A percentile compares a stretch with the other conserved stretches of the same genome.
phyloP scores from a whole-genome alignment of 2,329 filamentous ascomycete genomes.

The Cladosporium phlei region DNA sequence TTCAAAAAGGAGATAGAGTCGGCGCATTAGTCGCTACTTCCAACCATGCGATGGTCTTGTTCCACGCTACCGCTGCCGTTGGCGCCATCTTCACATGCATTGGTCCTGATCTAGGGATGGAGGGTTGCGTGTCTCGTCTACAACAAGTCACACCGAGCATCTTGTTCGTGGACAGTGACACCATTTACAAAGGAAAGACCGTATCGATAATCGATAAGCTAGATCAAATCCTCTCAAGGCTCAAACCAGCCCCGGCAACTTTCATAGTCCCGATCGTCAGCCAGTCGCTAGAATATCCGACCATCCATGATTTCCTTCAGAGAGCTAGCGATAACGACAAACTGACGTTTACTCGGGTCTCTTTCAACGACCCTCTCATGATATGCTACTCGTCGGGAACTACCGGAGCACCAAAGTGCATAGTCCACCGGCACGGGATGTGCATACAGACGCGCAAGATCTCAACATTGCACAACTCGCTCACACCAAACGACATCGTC shows the following conservation, averaged over 20 bases:
- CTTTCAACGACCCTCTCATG: slow-evolving; percentile 40
- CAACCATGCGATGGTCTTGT: slow-evolving; percentile 39
- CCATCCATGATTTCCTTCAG: slow-evolving; percentile 32
- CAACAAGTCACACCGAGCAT: slow-evolving; percentile 38
- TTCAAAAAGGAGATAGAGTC: slow-evolving; percentile 37
- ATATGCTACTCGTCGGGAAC: slow-evolving; percentile 43
- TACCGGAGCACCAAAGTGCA: slow-evolving; percentile 39
- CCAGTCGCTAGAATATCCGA: slow-evolving; percentile 21
- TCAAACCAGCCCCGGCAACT: slow-evolving; percentile 25
- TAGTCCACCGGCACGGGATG: slow-evolving; percentile 42
- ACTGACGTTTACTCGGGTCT: slow-evolving; percentile 35
- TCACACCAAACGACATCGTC: slow-evolving; percentile 37
- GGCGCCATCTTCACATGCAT: slow-evolving; percentile 44
- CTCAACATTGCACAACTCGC: slow-evolving; percentile 41
- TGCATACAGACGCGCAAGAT: slow-evolving; percentile 44
- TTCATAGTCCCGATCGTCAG: slow-evolving; percentile 27
- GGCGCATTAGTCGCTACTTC: slow-evolving; percentile 42
- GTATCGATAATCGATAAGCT: slow-evolving; percentile 32
- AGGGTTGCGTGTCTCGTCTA: slow-evolving; percentile 36
- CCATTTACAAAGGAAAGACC: slow-evolving; percentile 38
- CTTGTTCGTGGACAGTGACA: slow-evolving; percentile 39
- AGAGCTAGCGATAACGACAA: slow-evolving; percentile 27
- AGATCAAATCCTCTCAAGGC: slow-evolving; percentile 27
- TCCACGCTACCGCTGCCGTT: slow-evolving; percentile 39
- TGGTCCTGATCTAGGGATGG: slow-evolving; percentile 39